Evolutionary conservation across 1,284 basidiomycete genomes (phyloP), one percentile per base, ranked within the genome.

Genomic region (Wolfiporia cocos): DNA sequence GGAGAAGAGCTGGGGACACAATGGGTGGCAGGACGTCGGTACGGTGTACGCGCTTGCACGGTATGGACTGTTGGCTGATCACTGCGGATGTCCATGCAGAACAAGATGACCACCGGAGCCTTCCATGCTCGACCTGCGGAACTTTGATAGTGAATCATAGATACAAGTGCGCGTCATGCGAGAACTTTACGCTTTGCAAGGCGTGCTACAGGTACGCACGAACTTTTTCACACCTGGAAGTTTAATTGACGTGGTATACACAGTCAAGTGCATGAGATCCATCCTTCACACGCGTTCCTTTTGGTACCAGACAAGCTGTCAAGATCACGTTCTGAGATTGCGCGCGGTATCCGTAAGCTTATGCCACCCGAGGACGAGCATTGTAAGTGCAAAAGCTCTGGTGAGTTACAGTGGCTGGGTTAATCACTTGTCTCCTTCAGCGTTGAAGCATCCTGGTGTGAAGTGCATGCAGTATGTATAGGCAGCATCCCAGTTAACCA

Each of bases 21-120:
- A 68, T 34, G 86, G 87, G 3, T 94, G 91, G 92, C 79, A 81
- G 44, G 86, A 91, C 56, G 80, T 94, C 41, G 86, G 90, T 91
- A 58, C 52, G 86, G 7, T 7, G 14, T 28, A 7, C 7, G 26
- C 26, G 14, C 14, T 28, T 7, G 7, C 26, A 28, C 26, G 7
- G 14, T 28, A n/a, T n/a, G n/a, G n/a, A n/a, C n/a, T n/a, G n/a
- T n/a, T n/a, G n/a, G n/a, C n/a, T n/a, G n/a, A n/a, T n/a, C n/a
- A n/a, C n/a, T n/a, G n/a, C n/a, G n/a, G n/a, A n/a, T n/a, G n/a
- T n/a, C 17, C 41, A 47, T 49, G 39, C 52, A 86, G 86, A 85
- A 47, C 80, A 86, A 55, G 81, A 86, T 48, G 86, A 89, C 47
- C 70, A 70, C 30, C 61, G 66, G 28, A 67, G 70, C 12, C 74